Percentiles rank a stretch among this genome's conserved stretches.
phyloP scores from a whole-genome alignment of 345 rosid species.

The Lumnitzera littorea region DNA sequence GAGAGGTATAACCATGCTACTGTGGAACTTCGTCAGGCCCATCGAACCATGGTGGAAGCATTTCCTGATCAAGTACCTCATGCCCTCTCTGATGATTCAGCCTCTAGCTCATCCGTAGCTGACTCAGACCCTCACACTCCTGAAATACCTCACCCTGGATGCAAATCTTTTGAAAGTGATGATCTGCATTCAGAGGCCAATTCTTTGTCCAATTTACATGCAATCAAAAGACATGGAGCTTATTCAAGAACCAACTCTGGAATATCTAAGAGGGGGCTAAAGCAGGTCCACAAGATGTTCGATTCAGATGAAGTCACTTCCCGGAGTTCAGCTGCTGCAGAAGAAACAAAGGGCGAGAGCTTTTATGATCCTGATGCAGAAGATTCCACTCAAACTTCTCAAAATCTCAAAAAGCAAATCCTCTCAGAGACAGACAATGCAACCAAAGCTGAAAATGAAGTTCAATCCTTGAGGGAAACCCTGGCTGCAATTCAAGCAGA shows the following conservation, averaged over 20 bases:
- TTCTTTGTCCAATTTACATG: conserved; percentile 22
- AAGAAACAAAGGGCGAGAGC: conserved; percentile 18
- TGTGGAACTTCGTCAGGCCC: conserved; percentile 83
- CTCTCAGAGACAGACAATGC: conserved; percentile 30
- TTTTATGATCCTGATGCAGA: conserved; percentile 21
- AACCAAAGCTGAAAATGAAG: conserved; percentile 50
- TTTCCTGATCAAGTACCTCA: conserved; percentile 82
- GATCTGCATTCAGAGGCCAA: conserved; percentile 34
- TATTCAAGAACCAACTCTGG: conserved; percentile 28
- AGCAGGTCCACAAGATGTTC: conserved; percentile 57
- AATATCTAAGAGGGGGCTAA: conserved; percentile 48
- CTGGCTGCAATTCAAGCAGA: conserved; percentile 66
- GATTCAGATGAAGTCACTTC: conserved; percentile 15
- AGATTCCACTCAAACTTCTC: conserved; percentile 22
- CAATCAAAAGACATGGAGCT: conserved; percentile 13
- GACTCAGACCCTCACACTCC: conserved; percentile 66
- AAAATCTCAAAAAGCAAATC: conserved; percentile 24
- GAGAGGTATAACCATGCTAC: conserved; percentile 96
- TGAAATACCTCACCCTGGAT: conserved; percentile 47
- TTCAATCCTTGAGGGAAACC: conserved; percentile 46
- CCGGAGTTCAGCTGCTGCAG: conserved; percentile 15
- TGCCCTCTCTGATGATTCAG: conserved; percentile 50
- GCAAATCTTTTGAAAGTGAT: conserved; percentile 30
- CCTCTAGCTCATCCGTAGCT: conserved; percentile 37
- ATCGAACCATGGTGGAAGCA: conserved; percentile 82